Evolutionary conservation across 2,329 filamentous ascomycete genomes (phyloP), one percentile per base, ranked within the genome.

Genomic region (Emmonsiellopsis sp.): DNA sequence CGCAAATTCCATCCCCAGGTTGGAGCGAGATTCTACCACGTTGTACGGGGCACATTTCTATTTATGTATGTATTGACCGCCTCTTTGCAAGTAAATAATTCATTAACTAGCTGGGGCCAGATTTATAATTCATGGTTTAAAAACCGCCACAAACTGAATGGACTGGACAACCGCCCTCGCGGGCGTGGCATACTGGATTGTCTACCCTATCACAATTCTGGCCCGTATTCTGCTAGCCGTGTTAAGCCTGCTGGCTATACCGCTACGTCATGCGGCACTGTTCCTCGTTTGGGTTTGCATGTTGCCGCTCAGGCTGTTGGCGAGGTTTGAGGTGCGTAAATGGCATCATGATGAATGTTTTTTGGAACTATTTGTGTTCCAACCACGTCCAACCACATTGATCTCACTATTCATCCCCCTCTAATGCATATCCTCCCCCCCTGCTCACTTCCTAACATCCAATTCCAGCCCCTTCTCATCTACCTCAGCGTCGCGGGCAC

Each of bases 401-500:
- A 5, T 26, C 20, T 26, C 20, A 26, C 20, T 26, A 26, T 26
- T 26, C 20, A 26, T 26, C 20, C 20, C 1, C 20, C 3, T 26
- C 1, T 26, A 26, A 26, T 26, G 20, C 20, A 26, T 26, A 26
- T 26, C 20, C 48, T 51, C 43, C 40, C 35, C 13, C 20, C 13
- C 13, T 50, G 7, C 11, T 35, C 15, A 20, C 13, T 35, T 38
- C 50, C n/a, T 41, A 41, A n/a, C 9, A 41, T 16, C 38, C 38
- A 51, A 42, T 31, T 37, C 13, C 53, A 77, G 75, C 70, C 70
- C 47, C 55, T 74, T 16, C 67, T 69, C 52, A 77, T 79, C 62
- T 85, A 78, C 62, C 74, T 90, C 46, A 83, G 82, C 48, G 78
- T 83, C 26, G 88, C 87, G 7, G 77, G 80, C 34, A 68, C 87